Evolutionary conservation across 495 filamentous ascomycete genomes (phyloP), one percentile per base, ranked within the genome.

Genomic region (Podospora tetraspora): DNA sequence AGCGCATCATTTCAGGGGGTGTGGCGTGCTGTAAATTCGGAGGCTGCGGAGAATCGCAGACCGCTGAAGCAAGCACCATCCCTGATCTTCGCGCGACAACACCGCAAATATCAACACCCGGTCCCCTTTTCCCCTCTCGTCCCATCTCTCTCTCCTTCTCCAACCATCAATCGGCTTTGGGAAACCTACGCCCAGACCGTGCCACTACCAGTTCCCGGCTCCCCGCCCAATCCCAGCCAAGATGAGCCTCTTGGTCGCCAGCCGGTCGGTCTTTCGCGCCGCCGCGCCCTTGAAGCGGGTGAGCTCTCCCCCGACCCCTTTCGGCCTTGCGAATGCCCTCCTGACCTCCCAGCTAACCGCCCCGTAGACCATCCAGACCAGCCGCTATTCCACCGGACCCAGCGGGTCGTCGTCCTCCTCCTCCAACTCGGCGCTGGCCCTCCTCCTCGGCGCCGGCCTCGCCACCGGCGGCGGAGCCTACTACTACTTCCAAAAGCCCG

Each of bases 321-420:
- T 67, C 59, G 29, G 29, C 29, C 29, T 30, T 37, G 34, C 34
- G 4, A 16, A 43, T 19, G 34, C 13, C 34, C 34, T 43, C 34
- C 24, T 23, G 24, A 22, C 10, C 57, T 12, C 24, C 8, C 11
- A 25, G 59, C 59, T 60, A 27, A 60, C n/a, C 22, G 2, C 11
- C n/a, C 23, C 25, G 5, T 58, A 74, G 72, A 65, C 66, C 63
- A 30, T 71, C 52, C 69, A 75, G 64, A 59, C 67, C 62, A 84
- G 85, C 71, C 76, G 79, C 60, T 88, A 87, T 71, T 84, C 85
- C n/a, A 86, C 85, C 65, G 83, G 86, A 62, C 69, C 59, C 77
- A 56, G 79, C 73, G 62, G 67, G 72, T 67, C 76, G 76, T 43
- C 34, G 13, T 43, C 32, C 2, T 37, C 34, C 32, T 75, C 72